Evolutionary conservation across 108 stramenopile genomes (phyloP).

Genomic region (Cyclotella baltica): DNA sequence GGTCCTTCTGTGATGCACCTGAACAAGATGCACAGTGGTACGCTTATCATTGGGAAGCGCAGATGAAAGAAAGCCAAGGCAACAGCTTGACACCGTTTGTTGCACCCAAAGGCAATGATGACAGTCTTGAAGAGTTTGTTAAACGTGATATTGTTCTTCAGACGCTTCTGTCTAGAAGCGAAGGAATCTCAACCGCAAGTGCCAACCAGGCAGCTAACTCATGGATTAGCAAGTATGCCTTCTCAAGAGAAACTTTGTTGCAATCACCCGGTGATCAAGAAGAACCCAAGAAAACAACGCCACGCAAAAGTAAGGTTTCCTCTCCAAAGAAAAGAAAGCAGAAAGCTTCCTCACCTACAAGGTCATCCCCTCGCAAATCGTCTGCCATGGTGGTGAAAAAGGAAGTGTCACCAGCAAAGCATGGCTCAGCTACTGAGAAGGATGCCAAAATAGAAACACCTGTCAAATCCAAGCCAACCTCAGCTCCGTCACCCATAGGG

Average conservation of each 20-base stretch:
- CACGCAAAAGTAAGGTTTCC: background rate
- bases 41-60: background rate
- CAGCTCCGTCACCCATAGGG: background rate
- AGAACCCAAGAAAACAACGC: background rate
- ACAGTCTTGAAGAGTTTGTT: background rate
- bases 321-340: constrained; percentile 5
- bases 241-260: constrained; percentile 12
- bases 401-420: background rate
- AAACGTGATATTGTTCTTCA: constrained; percentile 18
- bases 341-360: background rate
- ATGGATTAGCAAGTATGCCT: constrained; percentile 21
- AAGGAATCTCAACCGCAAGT: background rate
- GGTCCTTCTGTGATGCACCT: constrained; percentile 15
- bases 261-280: background rate
- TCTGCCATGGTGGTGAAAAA: no score
- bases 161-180: background rate
- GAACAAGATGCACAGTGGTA: background rate
- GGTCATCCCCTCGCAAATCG: background rate
- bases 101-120: background rate
- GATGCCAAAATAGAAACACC: background rate
- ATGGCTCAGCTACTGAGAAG: background rate
- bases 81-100: background rate
- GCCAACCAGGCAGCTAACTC: background rate
- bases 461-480: background rate
- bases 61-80: background rate